A percentile compares a stretch with the other conserved stretches of the same genome.
phyloP scores from a whole-genome alignment of 148 eudicot species.

The Fagopyrum homotropicum region DNA sequence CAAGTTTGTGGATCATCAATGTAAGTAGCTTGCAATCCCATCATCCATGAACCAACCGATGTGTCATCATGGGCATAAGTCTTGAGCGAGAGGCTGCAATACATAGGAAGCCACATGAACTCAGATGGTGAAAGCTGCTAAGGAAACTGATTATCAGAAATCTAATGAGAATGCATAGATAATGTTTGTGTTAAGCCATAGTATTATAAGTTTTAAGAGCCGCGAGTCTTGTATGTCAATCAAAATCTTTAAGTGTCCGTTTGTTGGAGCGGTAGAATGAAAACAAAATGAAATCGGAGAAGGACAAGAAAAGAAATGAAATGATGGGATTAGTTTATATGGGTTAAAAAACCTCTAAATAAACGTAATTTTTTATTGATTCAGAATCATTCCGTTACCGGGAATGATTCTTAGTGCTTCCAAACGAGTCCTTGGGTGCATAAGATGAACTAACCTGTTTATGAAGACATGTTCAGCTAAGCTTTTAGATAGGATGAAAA shows the following conservation, averaged over 20 bases:
- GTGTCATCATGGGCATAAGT: constrained; percentile 84
- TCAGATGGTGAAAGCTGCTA: neutral
- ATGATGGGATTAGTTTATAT: no score
- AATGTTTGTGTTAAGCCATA: neutral
- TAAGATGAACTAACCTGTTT: constrained; percentile 67
- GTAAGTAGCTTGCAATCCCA: constrained; percentile 84
- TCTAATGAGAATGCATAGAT: neutral
- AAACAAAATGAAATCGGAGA: no score
- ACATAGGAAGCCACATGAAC: neutral
- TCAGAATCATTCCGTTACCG: no score
- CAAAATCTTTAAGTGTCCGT: no score
- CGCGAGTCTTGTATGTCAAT: neutral
- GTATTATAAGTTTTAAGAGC: neutral
- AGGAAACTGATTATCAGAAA: neutral
- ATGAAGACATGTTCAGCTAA: constrained; percentile 77
- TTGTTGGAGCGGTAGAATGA: no score
- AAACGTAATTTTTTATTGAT: no score
- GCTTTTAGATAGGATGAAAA: constrained; percentile 69
- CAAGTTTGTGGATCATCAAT: constrained; percentile 81
- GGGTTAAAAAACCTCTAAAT: no score
- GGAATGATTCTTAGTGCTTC: no score
- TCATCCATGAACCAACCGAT: constrained; percentile 98
- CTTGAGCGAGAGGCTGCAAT: constrained; percentile 68
- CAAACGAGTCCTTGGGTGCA: no score
- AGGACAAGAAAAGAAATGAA: no score